Base-by-base conservation (phyloP, 306 rosid genomes). In the Dryas octopetala region DNA sequence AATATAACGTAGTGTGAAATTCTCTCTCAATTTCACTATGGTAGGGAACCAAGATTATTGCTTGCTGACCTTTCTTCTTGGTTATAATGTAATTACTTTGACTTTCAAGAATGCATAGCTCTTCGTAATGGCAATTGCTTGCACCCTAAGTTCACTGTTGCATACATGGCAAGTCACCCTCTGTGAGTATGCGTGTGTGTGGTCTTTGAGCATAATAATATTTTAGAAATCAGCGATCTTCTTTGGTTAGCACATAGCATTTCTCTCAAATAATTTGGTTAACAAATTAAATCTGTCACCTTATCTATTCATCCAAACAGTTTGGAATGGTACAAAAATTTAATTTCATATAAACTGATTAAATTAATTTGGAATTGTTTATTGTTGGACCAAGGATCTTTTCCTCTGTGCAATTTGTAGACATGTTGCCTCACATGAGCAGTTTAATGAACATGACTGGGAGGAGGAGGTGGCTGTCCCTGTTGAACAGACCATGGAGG, bases 401-500 rank as follows among this genome's bases (percentile, higher is more conserved):
- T 49, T 43, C 46, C 46, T 26, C 13, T 12, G 1, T 68, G 43
- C 43, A 44, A 4, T 40, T 41, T 71, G 14, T n/a, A 55, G 41
- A 4, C 28, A 63, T 70, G 47, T 57, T 28, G 55, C 76, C 58
- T 46, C n/a, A 32, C 10, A 12, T 70, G 65, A 70, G 67, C 55
- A 62, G 58, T n/a, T 78, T 81, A 84, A 60, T 75, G 77, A 75
- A 79, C 80, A 65, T 85, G 15, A 62, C 72, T 85, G 14, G 83
- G 51, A 52, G 81, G 82, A 66, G 71, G 78, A 54, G 82, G 52
- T 26, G 82, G 81, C 69, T 81, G 93, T 53, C 88, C 88, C 75
- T 90, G 98, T 74, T 87, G 98, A 49, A 74, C 93, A 78, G 96
- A 94, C 97, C 88, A 94, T 7, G 96, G 93, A 68, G 89, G 93